Conservation (phyloP, 345 rosid species). For the Ceriops zippeliana region DNA sequence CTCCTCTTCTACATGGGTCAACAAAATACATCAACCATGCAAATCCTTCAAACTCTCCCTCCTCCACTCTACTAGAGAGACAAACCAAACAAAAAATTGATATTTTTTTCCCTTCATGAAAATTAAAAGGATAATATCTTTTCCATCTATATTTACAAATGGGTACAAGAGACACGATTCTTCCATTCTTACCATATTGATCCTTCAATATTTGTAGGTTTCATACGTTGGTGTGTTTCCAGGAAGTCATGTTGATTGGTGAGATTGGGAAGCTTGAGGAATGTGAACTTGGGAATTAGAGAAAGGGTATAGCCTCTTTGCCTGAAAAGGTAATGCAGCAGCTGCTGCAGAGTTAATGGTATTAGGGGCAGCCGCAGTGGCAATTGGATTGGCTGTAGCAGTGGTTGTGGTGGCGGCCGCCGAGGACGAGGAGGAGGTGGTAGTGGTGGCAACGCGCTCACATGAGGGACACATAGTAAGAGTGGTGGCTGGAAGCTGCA, state of each 20-base stretch:
- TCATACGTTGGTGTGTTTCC: neutral
- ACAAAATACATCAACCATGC: slow-evolving; percentile 13
- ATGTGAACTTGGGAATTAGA: slow-evolving; percentile 15
- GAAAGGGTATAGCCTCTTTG: slow-evolving; percentile 30
- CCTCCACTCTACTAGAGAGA: neutral
- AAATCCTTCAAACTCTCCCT: neutral
- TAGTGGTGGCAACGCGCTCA: slow-evolving; percentile 76
- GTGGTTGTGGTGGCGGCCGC: slow-evolving; percentile 17
- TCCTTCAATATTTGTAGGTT: neutral
- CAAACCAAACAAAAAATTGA: neutral
- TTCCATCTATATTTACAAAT: slow-evolving; percentile 16
- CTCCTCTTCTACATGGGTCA: neutral
- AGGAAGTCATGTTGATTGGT: slow-evolving; percentile 25
- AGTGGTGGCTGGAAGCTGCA: slow-evolving; percentile 97
- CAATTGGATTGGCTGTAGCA: neutral
- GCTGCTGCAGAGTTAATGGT: neutral
- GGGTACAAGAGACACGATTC: neutral
- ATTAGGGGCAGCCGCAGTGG: neutral
- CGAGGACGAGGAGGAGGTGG: slow-evolving; percentile 32
- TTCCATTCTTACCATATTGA: neutral
- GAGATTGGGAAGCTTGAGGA: slow-evolving; percentile 27
- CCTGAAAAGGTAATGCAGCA: slow-evolving; percentile 9
- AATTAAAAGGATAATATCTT: neutral
- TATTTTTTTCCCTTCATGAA: neutral
- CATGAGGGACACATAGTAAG: slow-evolving; percentile 99